Evolutionary conservation across 352 stramenopile genomes (phyloP), one percentile per base, ranked within the genome.

Genomic region (Phytophthora europaea): DNA sequence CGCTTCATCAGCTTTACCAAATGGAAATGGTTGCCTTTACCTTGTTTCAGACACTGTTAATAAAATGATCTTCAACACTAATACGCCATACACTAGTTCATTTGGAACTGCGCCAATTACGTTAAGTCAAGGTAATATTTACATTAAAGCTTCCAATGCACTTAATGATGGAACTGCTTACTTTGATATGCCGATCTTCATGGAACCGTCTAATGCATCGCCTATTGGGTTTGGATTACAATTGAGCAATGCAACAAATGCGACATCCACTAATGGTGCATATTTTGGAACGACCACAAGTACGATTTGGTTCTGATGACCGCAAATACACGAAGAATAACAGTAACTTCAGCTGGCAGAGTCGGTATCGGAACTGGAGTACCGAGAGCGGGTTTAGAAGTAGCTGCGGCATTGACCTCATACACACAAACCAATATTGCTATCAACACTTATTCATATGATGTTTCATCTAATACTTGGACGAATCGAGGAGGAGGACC

Each of bases 11-110:
- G 8, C 54, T 53, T 66, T 52, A 62, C 61, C 61, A 72, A 54
- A 34, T 34, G 31, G 47, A 43, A 51, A 8, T 53, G 58, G 36
- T 23, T 74, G 67, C 51, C 45, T 67, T 23, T 67, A 72, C 23
- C 33, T 76, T 31, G 69, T 72, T 28, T 28, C 12, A 36, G 63
- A 64, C 31, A 67, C 65, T 58, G n/a, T 59, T 36, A 64, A 62
- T 65, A 63, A 64, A 54, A 67, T 71, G 38, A 56, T 76, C 3
- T 61, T 59, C 28, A 66, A 76, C n/a, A 67, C 62, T 10, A 72
- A 72, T 67, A 67, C 55, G 20, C 55, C 65, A 54, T 70, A 70
- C 36, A 64, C 34, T 56, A 64, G 53, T 31, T 55, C 63, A 22
- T 70, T 28, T 56, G 63, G 63, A 18, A 64, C 52, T n/a, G 63